phyloP scores from a whole-genome alignment of 1,139 yeast genomes.

The Kodamaea anthophila region DNA sequence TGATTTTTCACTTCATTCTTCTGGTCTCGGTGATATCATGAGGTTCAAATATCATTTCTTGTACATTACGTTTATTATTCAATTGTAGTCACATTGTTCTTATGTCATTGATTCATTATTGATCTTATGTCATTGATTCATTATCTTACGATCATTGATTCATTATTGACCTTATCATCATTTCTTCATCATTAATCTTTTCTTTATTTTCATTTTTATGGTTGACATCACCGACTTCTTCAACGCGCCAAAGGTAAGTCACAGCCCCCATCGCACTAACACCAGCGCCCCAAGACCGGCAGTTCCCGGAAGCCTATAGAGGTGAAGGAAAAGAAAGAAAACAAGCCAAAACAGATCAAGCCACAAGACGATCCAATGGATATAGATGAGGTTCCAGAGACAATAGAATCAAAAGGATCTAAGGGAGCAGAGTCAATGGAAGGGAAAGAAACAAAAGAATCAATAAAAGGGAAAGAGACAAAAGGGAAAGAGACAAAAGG shows the following conservation, averaged over 20 bases:
- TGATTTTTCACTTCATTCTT: too few relatives aligned
- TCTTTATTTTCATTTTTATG: too few relatives aligned
- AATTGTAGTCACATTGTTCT: too few relatives aligned
- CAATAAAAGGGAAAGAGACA: slow-evolving; percentile 1
- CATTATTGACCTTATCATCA: too few relatives aligned
- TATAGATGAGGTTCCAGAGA: neutral
- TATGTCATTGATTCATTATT: too few relatives aligned
- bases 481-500: slow-evolving; percentile 3
- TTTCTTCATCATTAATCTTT: too few relatives aligned
- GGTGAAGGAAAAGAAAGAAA: slow-evolving; percentile 9
- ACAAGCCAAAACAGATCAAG: neutral
- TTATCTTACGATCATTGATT: too few relatives aligned
- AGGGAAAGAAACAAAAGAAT: neutral
- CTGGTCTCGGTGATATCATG: too few relatives aligned
- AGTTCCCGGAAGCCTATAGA: slow-evolving; percentile 7
- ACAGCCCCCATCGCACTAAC: too few relatives aligned
- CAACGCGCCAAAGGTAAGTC: slow-evolving; percentile 6
- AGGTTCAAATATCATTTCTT: too few relatives aligned
- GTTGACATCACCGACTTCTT: slow-evolving; percentile 34
- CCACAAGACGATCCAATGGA: slow-evolving; percentile 1
- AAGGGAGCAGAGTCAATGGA: slow-evolving; percentile 1
- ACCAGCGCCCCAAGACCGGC: slow-evolving; percentile 2
- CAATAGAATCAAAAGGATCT: neutral
- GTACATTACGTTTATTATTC: too few relatives aligned
- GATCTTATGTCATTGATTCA: too few relatives aligned